Evolutionary conservation across 2,329 filamentous ascomycete genomes (phyloP).

Genomic region (Juglanconis sp.): DNA sequence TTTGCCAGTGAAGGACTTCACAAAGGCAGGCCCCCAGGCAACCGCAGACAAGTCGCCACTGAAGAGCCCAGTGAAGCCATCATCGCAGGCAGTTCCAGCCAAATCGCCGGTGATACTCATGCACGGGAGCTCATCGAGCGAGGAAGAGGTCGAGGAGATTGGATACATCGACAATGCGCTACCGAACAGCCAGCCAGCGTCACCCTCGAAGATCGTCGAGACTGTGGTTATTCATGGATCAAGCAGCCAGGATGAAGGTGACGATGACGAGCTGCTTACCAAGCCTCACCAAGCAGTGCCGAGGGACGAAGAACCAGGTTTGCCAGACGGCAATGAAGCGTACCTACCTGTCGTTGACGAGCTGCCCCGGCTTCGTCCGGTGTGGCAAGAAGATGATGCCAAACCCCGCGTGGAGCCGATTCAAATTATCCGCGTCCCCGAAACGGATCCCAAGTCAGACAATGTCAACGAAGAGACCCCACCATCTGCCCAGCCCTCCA

Average conservation of each 20-base stretch:
- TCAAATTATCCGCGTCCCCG: not conserved
- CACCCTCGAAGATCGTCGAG: not conserved
- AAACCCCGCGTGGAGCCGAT: not conserved
- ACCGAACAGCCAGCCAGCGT: not conserved
- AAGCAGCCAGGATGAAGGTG: not conserved
- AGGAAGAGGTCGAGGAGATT: not conserved
- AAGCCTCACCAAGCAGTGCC: not conserved
- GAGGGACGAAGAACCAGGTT: not conserved
- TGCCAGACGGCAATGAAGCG: not conserved
- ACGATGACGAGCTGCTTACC: not conserved
- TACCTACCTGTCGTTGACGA: not conserved
- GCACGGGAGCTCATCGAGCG: not conserved
- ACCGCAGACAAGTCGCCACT: not conserved
- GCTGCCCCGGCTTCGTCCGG: not conserved
- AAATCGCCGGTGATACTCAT: not conserved
- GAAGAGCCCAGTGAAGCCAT: not conserved
- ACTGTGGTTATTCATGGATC: not conserved
- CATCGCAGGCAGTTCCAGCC: not conserved
- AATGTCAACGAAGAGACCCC: not conserved
- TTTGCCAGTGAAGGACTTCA: not conserved
- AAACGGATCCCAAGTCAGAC: not conserved
- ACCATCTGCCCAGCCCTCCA: conserved; percentile 7
- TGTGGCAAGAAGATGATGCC: not conserved
- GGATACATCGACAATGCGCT: not conserved
- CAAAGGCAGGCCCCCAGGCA: not conserved